Evolutionary conservation across 495 filamentous ascomycete genomes (phyloP).

Genomic region (Aspergillus sclerotioniger): DNA sequence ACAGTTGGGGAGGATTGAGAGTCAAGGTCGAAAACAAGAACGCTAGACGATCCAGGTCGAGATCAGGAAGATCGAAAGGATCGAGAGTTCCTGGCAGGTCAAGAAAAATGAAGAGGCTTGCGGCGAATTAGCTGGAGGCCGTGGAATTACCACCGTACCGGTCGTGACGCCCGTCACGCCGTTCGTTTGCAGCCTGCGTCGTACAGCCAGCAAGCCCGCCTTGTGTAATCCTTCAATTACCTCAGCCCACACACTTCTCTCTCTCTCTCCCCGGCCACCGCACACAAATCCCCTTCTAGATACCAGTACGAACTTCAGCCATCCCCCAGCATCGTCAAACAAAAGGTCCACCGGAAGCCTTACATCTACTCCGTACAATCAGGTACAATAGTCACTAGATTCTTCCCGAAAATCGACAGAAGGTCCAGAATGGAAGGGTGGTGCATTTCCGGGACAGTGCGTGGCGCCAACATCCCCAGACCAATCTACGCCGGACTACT

Average conservation of each 20-base stretch:
- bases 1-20: conserved; percentile 17
- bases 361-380: too few species aligned
- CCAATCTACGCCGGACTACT: conserved; percentile 10
- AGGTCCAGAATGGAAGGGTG: not conserved
- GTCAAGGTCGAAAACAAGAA: conserved; percentile 18
- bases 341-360: too few species aligned
- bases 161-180: not conserved
- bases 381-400: too few species aligned
- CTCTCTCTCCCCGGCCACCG: not conserved
- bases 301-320: not conserved
- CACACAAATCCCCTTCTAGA: not conserved
- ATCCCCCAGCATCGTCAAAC: too few species aligned
- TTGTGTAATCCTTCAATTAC: not conserved
- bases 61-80: conserved; percentile 27
- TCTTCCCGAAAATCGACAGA: not conserved
- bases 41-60: conserved; percentile 29
- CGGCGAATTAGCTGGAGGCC: conserved; percentile 23
- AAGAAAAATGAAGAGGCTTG: conserved; percentile 26
- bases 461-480: conserved; percentile 5
- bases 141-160: conserved; percentile 18
- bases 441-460: conserved; percentile 3
- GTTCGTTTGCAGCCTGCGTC: not conserved
- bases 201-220: not conserved
- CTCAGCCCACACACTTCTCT: not conserved
- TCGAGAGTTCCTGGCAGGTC: conserved; percentile 17